phyloP scores from a whole-genome alignment of 2,329 filamentous ascomycete species.

The Reticulascus tulasneorum region DNA sequence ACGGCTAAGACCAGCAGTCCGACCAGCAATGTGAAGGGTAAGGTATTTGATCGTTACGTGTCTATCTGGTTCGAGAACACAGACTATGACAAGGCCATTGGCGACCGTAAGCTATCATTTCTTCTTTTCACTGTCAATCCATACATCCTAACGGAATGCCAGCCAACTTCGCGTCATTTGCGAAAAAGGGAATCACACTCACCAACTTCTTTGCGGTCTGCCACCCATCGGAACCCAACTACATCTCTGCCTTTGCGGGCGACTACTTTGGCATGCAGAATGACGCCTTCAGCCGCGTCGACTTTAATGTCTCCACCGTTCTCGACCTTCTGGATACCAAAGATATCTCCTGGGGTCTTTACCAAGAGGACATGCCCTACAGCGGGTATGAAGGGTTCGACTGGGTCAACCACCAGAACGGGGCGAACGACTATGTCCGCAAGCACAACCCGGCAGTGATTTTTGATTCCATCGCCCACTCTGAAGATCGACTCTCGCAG shows the following conservation, averaged over 20 bases:
- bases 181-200: constrained; percentile 26
- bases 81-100: constrained; percentile 59
- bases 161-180: constrained; percentile 23
- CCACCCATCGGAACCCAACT: constrained; percentile 67
- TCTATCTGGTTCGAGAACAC: constrained; percentile 79
- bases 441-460: constrained; percentile 72
- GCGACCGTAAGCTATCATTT: constrained; percentile 41
- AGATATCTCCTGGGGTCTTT: constrained; percentile 65
- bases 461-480: constrained; percentile 61
- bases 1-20: constrained; percentile 59
- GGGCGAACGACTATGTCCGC: constrained; percentile 72
- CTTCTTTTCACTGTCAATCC: too few relatives aligned
- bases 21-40: constrained; percentile 62
- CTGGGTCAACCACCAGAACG: constrained; percentile 61
- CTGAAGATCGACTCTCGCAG: constrained; percentile 55
- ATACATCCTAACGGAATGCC: too few relatives aligned
- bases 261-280: constrained; percentile 62
- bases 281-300: constrained; percentile 56
- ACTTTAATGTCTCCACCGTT: constrained; percentile 60
- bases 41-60: constrained; percentile 68
- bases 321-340: constrained; percentile 65
- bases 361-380: constrained; percentile 76
- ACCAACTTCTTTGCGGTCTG: constrained; percentile 48
- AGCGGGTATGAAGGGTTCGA: constrained; percentile 64
- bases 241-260: constrained; percentile 56